phyloP scores from a whole-genome alignment of 1,284 basidiomycete species.

The Cryptococcus sp. region DNA sequence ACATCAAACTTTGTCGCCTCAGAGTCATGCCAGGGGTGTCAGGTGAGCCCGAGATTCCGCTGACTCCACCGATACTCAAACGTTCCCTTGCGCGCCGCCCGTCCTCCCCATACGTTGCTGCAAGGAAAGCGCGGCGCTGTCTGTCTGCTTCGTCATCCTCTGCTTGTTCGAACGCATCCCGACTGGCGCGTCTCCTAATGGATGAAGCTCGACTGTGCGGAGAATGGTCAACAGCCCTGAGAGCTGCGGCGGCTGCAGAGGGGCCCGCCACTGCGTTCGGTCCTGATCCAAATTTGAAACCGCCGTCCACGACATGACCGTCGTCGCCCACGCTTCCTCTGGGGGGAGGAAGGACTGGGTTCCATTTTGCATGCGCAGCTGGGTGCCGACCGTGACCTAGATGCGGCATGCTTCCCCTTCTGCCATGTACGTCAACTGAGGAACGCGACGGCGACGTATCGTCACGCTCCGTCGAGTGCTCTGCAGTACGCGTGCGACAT shows the following conservation, averaged over 20 bases:
- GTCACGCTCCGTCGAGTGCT: conserved; percentile 5
- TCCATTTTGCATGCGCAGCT: conserved; percentile 23
- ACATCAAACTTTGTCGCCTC: conserved; percentile 40
- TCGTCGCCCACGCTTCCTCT: conserved; percentile 31
- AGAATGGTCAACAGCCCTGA: conserved; percentile 24
- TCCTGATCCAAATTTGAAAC: conserved; percentile 41
- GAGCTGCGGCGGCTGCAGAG: conserved; percentile 19
- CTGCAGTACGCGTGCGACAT: conserved; percentile 18
- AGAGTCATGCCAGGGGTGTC: conserved; percentile 22
- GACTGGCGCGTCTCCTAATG: conserved; percentile 12
- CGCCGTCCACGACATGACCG: conserved; percentile 20
- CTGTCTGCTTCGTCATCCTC: conserved; percentile 52
- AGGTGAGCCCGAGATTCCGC: conserved; percentile 16
- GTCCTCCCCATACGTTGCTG: conserved; percentile 47
- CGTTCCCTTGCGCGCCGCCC: conserved; percentile 43
- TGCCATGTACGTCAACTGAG: conserved; percentile 11
- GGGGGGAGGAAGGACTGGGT: conserved; percentile 32
- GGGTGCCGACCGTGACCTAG: conserved; percentile 36
- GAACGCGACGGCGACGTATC: not conserved
- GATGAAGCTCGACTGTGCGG: conserved; percentile 19
- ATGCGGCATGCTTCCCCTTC: conserved; percentile 47
- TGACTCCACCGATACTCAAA: conserved; percentile 40
- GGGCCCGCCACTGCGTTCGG: conserved; percentile 10
- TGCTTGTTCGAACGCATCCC: conserved; percentile 40
- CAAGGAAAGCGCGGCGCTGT: conserved; percentile 48